phyloP scores from a whole-genome alignment of 2,329 filamentous ascomycete genomes.

The Didymosphaeria variabile region DNA sequence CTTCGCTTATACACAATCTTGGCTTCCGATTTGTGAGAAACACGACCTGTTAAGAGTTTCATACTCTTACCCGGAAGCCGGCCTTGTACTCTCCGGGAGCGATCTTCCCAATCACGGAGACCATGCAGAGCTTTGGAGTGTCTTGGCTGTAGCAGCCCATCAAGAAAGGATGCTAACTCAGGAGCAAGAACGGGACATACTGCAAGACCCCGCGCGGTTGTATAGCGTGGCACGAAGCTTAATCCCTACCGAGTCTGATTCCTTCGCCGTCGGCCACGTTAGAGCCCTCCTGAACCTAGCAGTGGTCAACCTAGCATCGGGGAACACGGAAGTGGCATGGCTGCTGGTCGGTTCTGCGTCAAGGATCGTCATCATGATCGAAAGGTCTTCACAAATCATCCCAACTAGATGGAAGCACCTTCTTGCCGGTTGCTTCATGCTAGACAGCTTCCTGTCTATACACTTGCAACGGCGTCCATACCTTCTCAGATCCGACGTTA shows the following conservation, averaged over 20 bases:
- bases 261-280: slow-evolving; percentile 51
- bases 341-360: slow-evolving; percentile 71
- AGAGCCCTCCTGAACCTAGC: slow-evolving; percentile 61
- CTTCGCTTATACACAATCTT: slow-evolving; percentile 78
- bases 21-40: slow-evolving; percentile 78
- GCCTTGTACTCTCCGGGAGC: slow-evolving; percentile 42
- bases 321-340: slow-evolving; percentile 68
- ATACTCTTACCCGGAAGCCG: slow-evolving; percentile 62
- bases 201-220: slow-evolving; percentile 28
- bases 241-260: slow-evolving; percentile 41
- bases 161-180: slow-evolving; percentile 22
- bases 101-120: slow-evolving; percentile 42
- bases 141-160: slow-evolving; percentile 53
- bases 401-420: slow-evolving; percentile 51
- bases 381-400: slow-evolving; percentile 41
- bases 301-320: slow-evolving; percentile 69
- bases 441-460: slow-evolving; percentile 68
- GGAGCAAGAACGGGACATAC: slow-evolving; percentile 8
- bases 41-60: slow-evolving; percentile 67
- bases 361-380: slow-evolving; percentile 59
- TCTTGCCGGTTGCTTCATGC: slow-evolving; percentile 67
- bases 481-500: slow-evolving; percentile 59
- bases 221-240: slow-evolving; percentile 41
- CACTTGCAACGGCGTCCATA: slow-evolving; percentile 62
- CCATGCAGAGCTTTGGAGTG: slow-evolving; percentile 57